A percentile compares a stretch with the other conserved stretches of the same genome.
phyloP scores from a whole-genome alignment of 306 rosid genomes.

The Phaseolus lunatus region DNA sequence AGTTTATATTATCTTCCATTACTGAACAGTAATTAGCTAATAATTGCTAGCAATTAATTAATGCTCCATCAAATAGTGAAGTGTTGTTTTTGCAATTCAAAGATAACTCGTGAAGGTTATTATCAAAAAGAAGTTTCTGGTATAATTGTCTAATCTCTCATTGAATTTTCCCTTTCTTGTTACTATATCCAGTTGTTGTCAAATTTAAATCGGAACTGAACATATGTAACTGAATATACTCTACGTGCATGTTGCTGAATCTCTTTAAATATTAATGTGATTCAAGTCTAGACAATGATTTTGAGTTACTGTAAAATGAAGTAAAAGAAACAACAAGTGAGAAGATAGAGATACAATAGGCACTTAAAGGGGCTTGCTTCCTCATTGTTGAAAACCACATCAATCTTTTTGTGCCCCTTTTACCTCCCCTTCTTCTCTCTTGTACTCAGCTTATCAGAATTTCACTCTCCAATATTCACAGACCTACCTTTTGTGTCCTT shows the following conservation, averaged over 20 bases:
- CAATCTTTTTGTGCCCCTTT: neutral
- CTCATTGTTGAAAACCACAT: neutral
- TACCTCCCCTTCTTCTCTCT: neutral
- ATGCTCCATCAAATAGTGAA: slow-evolving; percentile 28
- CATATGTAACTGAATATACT: slow-evolving; percentile 13
- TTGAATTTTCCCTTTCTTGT: slow-evolving; percentile 9
- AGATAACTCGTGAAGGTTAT: neutral
- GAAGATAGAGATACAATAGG: neutral
- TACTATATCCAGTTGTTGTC: neutral
- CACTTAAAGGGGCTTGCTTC: neutral
- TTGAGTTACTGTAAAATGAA: slow-evolving; percentile 4
- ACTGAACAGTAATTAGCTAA: slow-evolving; percentile 21
- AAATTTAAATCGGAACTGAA: slow-evolving; percentile 11
- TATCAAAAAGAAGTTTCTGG: slow-evolving; percentile 27
- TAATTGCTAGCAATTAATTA: neutral
- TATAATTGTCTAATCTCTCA: slow-evolving; percentile 7
- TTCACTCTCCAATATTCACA: neutral
- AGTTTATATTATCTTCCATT: slow-evolving; percentile 53
- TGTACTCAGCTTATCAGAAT: neutral
- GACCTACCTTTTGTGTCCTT: neutral
- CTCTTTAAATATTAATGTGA: neutral
- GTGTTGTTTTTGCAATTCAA: slow-evolving; percentile 28
- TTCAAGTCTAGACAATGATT: slow-evolving; percentile 7
- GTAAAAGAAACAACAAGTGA: neutral
- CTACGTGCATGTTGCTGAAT: neutral